These are phyloP conservation scores for Auricularia sp. DNA, from an alignment of 768 basidiomycete species.

Conservation along the genomic window DNA sequence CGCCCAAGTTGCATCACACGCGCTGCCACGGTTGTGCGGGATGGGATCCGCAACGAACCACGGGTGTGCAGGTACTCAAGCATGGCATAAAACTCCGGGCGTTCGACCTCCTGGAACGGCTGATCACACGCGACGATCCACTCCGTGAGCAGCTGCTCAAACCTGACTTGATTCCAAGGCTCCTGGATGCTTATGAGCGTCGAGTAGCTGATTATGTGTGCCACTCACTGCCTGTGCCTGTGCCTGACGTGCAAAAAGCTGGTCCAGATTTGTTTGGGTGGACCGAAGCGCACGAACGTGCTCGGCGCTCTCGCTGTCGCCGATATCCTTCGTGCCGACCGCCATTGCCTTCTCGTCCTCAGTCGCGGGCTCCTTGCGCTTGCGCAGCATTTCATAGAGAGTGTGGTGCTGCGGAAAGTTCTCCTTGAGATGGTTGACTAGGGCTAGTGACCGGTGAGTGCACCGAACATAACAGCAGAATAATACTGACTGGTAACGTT, in stretches of 20 bases:
- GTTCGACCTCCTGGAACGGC: slow-evolving; percentile 7
- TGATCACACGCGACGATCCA: slow-evolving; percentile 6
- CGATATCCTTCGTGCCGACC: background rate
- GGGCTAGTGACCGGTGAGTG: background rate
- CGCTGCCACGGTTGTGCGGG: background rate
- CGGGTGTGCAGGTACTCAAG: background rate
- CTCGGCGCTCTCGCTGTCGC: background rate
- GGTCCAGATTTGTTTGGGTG: too few relatives aligned
- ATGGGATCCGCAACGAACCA: background rate
- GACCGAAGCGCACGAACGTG: too few relatives aligned
- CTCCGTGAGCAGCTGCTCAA: background rate
- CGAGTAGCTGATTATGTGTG: too few relatives aligned
- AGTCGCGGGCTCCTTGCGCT: background rate
- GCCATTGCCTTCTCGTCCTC: slow-evolving; percentile 1
- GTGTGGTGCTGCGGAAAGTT: background rate
- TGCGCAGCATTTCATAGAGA: slow-evolving; percentile 1
- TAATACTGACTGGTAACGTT: background rate
- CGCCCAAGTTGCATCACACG: background rate
- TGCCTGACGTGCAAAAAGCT: too few relatives aligned
- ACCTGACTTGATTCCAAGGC: background rate
- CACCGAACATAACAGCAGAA: background rate
- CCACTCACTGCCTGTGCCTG: too few relatives aligned
- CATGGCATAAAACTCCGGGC: slow-evolving; percentile 4
- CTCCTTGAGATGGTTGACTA: slow-evolving; percentile 1
- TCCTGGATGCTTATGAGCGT: too few relatives aligned